A percentile compares a stretch with the other conserved stretches of the same genome.
Evolutionary conservation across 352 stramenopile species (phyloP).

Genomic region (Phytophthora gonapodyides): DNA sequence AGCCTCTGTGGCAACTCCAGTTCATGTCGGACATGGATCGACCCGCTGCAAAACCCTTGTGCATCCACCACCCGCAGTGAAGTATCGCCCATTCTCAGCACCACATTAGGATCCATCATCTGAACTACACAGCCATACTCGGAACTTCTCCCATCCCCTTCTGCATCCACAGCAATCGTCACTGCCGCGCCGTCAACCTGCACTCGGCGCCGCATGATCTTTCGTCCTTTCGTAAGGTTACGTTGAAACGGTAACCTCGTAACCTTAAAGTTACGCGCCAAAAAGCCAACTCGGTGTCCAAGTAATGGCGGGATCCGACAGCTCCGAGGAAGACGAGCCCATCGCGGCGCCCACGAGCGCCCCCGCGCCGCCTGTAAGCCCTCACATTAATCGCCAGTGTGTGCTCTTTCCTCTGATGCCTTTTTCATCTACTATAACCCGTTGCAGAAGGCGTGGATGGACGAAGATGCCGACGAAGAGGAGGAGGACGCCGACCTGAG

Average conservation of each 20-base stretch:
- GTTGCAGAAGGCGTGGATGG: constrained; percentile 75
- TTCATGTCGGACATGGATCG: constrained; percentile 2
- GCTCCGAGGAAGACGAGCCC: constrained; percentile 87
- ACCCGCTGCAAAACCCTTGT: constrained; percentile 21
- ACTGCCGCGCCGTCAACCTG: constrained; percentile 13
- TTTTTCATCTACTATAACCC: not conserved
- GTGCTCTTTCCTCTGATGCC: constrained; percentile 5
- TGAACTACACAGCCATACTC: constrained; percentile 1
- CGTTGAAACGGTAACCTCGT: too few species aligned
- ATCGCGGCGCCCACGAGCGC: constrained; percentile 39
- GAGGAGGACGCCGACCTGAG: constrained; percentile 82
- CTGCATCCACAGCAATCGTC: constrained; percentile 15
- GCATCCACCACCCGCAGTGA: constrained; percentile 17
- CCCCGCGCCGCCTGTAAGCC: constrained; percentile 20
- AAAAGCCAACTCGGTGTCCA: not conserved
- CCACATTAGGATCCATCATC: constrained; percentile 2
- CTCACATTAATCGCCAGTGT: not conserved
- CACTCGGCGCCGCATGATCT: constrained; percentile 11
- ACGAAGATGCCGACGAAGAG: constrained; percentile 80
- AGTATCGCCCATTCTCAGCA: constrained; percentile 9
- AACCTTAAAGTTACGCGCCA: not conserved
- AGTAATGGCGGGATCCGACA: constrained; percentile 57
- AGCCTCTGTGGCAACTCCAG: constrained; percentile 17
- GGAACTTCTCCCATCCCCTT: not conserved
- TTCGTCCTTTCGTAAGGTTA: not conserved